These are phyloP conservation scores for Vaccinium corymbosum DNA, from an alignment of 148 eudicot species.

Conservation along the genomic window DNA sequence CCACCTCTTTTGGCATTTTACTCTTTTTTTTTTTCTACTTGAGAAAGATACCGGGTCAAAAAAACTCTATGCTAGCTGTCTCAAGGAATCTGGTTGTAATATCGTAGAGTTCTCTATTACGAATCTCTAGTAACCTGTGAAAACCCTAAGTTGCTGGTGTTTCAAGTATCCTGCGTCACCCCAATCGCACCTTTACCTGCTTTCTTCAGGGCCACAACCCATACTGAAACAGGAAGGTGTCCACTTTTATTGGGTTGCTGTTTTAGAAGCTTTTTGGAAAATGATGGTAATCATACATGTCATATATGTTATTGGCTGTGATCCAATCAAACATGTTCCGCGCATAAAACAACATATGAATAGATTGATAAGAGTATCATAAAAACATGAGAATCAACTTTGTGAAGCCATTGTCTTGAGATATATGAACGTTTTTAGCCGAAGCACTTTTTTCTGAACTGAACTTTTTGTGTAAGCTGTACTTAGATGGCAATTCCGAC, in stretches of 20 bases:
- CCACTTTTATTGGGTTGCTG: neutral
- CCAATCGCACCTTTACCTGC: neutral
- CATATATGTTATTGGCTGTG: neutral
- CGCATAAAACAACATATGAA: neutral
- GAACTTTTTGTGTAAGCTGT: neutral
- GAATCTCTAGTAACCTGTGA: neutral
- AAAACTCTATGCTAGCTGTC: neutral
- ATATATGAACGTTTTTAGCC: neutral
- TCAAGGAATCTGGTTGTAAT: neutral
- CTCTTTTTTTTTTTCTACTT: neutral
- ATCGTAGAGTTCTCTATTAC: neutral
- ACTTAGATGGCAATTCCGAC: neutral
- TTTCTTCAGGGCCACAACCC: neutral
- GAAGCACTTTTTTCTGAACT: neutral
- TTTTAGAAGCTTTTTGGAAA: conserved; percentile 2
- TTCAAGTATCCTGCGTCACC: neutral
- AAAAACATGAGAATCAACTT: neutral
- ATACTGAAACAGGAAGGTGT: neutral
- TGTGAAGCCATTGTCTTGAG: neutral
- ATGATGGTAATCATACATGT: neutral
- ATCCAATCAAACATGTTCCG: neutral
- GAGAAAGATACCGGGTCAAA: neutral
- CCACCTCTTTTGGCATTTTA: neutral
- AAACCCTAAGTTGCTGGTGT: neutral
- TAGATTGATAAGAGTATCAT: neutral